Base-by-base conservation (phyloP, 2,329 filamentous ascomycete species). In the Epicoccum sorghinum region DNA sequence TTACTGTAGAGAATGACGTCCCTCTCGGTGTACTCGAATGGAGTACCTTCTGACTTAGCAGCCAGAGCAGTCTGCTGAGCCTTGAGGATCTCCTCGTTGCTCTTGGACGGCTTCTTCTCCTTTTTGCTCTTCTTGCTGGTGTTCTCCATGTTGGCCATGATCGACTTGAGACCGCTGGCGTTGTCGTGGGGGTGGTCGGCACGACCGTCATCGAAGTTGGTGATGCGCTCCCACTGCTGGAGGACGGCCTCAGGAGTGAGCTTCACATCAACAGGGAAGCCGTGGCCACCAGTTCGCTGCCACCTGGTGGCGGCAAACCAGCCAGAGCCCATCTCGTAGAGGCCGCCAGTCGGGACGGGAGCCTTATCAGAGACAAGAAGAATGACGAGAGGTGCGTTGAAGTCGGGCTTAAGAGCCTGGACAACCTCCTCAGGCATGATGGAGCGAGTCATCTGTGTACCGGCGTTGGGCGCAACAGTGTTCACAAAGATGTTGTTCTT, bases 401-500 rank as follows among this genome's bases (percentile, higher is more conserved):
- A 98, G 73, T 98, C 93, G 56, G 95, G 95, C 87, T 98, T 99
- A 84, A 99, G 96, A 40, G 95, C 93, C 81, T 98, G 93, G 14
- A 99, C 93, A 80, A 98, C 87, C 81, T 99, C 95, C 78, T 96
- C 92, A 27, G 95, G 95, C 82, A 99, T 85, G 74, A 99, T 90
- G 45, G 90, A 93, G 65, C 88, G 86, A 51, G 95, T 99, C 90
- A 99, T 95, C 73, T 89, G 87, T 39, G 95, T 99, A 67, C 95
- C 95, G 35, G 95, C 95, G 71, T 98, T 99, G 65, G 95, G 95
- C 23, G 95, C 95, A 70, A 99, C 97, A 54, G 93, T 96, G 84
- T 99, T 99, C 76, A 96, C 91, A 69, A 87, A 92, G 77, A 99
- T 98, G 83, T 97, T 96, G 83, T 99, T 92, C 82, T 98, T 98